Percentiles rank a stretch among this genome's conserved stretches.
Evolutionary conservation across 345 rosid species (phyloP).

Genomic region (rapeseed (Brassica napus)): Da-Ae NC_063437.1:20027001-20027500

Average conservation of each 20-base stretch:
- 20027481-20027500: constrained; percentile 49
- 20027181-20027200: constrained; percentile 71
- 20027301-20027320: constrained; percentile 87
- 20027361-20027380: constrained; percentile 78
- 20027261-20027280: constrained; percentile 76
- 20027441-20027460: not conserved
- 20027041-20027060: not conserved
- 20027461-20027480: not conserved
- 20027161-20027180: constrained; percentile 50
- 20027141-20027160: constrained; percentile 66
- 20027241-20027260: constrained; percentile 66
- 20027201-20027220: constrained; percentile 58
- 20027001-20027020: constrained; percentile 71
- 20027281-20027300: constrained; percentile 67
- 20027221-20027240: constrained; percentile 74
- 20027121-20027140: constrained; percentile 65
- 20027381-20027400: constrained; percentile 64
- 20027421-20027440: not conserved
- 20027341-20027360: constrained; percentile 72
- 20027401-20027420: constrained; percentile 78
- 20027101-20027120: constrained; percentile 93
- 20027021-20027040: not conserved
- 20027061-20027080: constrained; percentile 49
- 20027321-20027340: constrained; percentile 77
- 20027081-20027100: constrained; percentile 69